Percentiles rank a stretch among this genome's conserved stretches.
These are phyloP conservation scores for Colletotrichum sp. DNA, from an alignment of 2,329 filamentous ascomycete species.

Conservation along the genomic window DNA sequence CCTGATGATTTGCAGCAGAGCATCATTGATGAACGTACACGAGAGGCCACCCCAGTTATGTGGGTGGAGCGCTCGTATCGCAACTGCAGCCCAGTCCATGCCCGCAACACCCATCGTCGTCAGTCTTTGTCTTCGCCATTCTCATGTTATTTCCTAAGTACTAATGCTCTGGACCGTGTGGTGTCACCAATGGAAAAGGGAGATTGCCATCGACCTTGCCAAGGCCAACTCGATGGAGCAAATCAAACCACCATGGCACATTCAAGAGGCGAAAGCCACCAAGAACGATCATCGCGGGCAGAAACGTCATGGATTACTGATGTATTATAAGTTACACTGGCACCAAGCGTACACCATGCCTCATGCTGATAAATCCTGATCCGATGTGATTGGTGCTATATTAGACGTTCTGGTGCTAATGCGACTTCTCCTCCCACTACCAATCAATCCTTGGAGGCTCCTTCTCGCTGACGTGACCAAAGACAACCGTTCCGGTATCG, in stretches of 20 bases:
- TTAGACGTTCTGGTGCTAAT: accelerated
- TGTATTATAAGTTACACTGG: neutral
- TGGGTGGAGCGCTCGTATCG: neutral
- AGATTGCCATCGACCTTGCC: accelerated
- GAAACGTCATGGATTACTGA: neutral
- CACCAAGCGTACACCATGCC: neutral
- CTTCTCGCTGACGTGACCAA: neutral
- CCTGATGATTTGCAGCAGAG: too few relatives aligned
- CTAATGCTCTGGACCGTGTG: accelerated
- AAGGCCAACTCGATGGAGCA: neutral
- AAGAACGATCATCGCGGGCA: too few relatives aligned
- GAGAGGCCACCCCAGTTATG: neutral
- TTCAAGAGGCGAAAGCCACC: neutral
- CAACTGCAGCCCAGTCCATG: accelerated
- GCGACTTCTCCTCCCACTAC: neutral
- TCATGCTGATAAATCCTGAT: accelerated
- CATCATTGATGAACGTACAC: neutral
- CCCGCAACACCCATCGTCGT: neutral
- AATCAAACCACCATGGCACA: neutral
- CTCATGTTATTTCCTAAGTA: neutral
- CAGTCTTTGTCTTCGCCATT: neutral
- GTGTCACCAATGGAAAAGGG: neutral
- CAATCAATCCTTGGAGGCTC: neutral
- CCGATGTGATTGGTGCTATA: neutral
- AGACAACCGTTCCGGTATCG: neutral